These are phyloP conservation scores for Stemphylium lycopersici DNA, from an alignment of 2,329 filamentous ascomycete species.

Conservation along the genomic window DNA sequence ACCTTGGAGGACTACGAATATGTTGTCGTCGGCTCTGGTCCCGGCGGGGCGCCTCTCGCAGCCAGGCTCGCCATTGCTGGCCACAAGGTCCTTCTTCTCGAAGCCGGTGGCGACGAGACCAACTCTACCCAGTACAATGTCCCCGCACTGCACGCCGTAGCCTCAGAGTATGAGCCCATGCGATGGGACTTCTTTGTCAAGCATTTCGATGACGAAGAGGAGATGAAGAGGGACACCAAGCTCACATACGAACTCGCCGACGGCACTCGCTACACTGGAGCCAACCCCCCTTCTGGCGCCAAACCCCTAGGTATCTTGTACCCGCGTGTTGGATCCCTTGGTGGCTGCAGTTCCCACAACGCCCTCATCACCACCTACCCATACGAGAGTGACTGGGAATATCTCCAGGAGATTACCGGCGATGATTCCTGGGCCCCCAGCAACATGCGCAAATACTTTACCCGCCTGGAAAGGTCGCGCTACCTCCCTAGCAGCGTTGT, in stretches of 20 bases:
- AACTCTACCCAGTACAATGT: conserved; percentile 56
- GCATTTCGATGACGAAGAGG: conserved; percentile 61
- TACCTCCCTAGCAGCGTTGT: conserved; percentile 53
- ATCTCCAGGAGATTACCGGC: conserved; percentile 63
- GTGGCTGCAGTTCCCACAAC: conserved; percentile 66
- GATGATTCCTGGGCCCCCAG: conserved; percentile 64
- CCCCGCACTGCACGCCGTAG: conserved; percentile 59
- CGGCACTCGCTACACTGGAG: conserved; percentile 56
- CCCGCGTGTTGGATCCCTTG: conserved; percentile 61
- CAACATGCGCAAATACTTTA: conserved; percentile 65
- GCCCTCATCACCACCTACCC: conserved; percentile 64
- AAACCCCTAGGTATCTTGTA: conserved; percentile 61
- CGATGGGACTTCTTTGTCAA: conserved; percentile 67
- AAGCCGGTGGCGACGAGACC: conserved; percentile 64
- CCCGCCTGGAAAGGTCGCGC: conserved; percentile 58
- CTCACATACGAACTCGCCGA: conserved; percentile 52
- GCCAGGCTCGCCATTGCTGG: conserved; percentile 63
- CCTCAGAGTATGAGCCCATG: conserved; percentile 60
- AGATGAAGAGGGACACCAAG: conserved; percentile 62
- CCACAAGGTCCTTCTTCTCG: conserved; percentile 62
- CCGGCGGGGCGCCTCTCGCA: conserved; percentile 65
- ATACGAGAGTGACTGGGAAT: conserved; percentile 63
- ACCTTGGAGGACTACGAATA: conserved; percentile 59
- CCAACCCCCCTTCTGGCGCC: conserved; percentile 59
- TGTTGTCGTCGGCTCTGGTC: conserved; percentile 65